These are phyloP conservation scores for Aspergillus leporis DNA, from an alignment of 495 filamentous ascomycete genomes.

Conservation along the genomic window DNA sequence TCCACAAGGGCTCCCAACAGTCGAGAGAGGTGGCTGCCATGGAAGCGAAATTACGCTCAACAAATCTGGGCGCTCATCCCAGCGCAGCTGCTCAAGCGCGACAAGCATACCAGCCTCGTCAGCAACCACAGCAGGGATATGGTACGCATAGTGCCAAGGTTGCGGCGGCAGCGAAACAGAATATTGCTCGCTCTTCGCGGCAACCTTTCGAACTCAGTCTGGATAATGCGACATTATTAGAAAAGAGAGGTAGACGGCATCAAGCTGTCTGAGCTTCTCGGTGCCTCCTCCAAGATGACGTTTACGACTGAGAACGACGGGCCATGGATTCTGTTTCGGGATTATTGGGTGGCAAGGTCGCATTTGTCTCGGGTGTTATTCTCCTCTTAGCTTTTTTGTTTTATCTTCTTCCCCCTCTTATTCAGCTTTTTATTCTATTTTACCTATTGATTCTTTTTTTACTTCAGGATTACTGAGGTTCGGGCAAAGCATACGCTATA, in stretches of 20 bases:
- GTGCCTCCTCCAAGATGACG: conserved; percentile 3
- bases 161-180: conserved; percentile 75
- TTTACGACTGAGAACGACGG: conserved; percentile 11
- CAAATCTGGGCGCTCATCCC: conserved; percentile 61
- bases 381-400: conserved; percentile 2
- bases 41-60: conserved; percentile 81
- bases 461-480: conserved; percentile 15
- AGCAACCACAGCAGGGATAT: conserved; percentile 61
- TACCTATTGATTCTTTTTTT: conserved; percentile 13
- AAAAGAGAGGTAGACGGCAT: conserved; percentile 60
- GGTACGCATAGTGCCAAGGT: conserved; percentile 78
- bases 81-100: conserved; percentile 61
- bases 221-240: conserved; percentile 84
- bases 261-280: conserved; percentile 26
- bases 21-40: conserved; percentile 69
- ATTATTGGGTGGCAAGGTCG: conserved; percentile 10
- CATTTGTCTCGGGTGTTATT: conserved; percentile 11
- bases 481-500: conserved; percentile 20
- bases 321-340: conserved; percentile 11
- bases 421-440: conserved; percentile 14
- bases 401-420: conserved; percentile 4
- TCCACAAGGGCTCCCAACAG: conserved; percentile 62
- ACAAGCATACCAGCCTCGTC: conserved; percentile 50
- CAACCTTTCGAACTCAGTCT: conserved; percentile 85
- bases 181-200: conserved; percentile 64